Evolutionary conservation across 2,329 filamentous ascomycete genomes (phyloP).

Genomic region (Piedraia hortae): DNA sequence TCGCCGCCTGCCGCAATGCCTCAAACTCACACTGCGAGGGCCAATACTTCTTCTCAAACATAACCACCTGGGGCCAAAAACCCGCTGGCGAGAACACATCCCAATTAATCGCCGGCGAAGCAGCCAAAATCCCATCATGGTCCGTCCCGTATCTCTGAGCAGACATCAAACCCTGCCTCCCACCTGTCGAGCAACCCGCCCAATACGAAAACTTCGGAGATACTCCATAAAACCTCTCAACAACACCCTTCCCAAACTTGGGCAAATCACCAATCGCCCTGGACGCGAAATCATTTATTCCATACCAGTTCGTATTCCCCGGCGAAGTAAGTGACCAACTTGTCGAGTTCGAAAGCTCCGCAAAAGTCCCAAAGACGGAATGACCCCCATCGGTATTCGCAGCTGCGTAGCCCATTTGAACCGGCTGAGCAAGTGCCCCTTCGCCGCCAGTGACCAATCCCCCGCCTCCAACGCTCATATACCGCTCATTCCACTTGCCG

Average conservation of each 20-base stretch:
- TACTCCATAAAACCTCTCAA: constrained; percentile 10
- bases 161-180: constrained; percentile 14
- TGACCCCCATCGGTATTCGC: constrained; percentile 10
- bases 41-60: constrained; percentile 8
- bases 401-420: constrained; percentile 6
- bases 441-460: constrained; percentile 15
- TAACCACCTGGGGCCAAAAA: constrained; percentile 10
- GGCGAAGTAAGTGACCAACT: constrained; percentile 5
- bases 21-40: constrained; percentile 13
- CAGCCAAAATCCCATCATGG: constrained; percentile 17
- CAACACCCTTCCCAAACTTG: constrained; percentile 10
- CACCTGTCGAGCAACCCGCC: constrained; percentile 15
- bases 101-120: constrained; percentile 16
- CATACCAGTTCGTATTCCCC: constrained; percentile 11
- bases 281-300: constrained; percentile 12
- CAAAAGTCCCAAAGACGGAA: neutral
- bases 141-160: constrained; percentile 14
- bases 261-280: constrained; percentile 11
- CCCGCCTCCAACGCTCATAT: constrained; percentile 6
- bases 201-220: constrained; percentile 13
- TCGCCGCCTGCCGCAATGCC: constrained; percentile 12
- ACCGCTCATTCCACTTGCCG: constrained; percentile 11
- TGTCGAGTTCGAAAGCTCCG: constrained; percentile 1
- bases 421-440: constrained; percentile 8
- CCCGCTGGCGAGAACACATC: constrained; percentile 8